Conservation (phyloP, 805 yeast species). For the Teunomyces stri region DNA sequence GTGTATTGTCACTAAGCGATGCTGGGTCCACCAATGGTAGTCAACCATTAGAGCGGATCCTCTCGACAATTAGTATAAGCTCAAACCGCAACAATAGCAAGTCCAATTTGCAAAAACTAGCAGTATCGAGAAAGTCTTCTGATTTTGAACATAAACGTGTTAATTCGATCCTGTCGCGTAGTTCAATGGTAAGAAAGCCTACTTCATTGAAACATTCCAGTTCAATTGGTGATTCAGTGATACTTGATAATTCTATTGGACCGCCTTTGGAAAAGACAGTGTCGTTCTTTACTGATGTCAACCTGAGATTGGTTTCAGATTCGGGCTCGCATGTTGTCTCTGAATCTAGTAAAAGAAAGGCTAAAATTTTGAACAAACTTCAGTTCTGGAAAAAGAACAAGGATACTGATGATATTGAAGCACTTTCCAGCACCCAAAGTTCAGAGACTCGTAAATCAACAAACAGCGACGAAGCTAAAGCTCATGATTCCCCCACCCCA, state of each 20-base stretch:
- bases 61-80: slow-evolving; percentile 33
- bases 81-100: slow-evolving; percentile 19
- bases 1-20: slow-evolving; percentile 36
- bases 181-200: slow-evolving; percentile 5
- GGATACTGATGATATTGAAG: background rate
- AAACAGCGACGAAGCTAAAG: background rate
- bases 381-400: slow-evolving; percentile 37
- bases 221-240: background rate
- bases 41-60: slow-evolving; percentile 39
- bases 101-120: slow-evolving; percentile 6
- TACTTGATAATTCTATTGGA: slow-evolving; percentile 1
- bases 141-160: slow-evolving; percentile 7
- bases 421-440: slow-evolving; percentile 1
- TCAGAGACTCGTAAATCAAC: slow-evolving; percentile 1
- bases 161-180: slow-evolving; percentile 14
- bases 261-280: slow-evolving; percentile 17
- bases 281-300: slow-evolving; percentile 19
- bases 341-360: slow-evolving; percentile 16
- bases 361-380: slow-evolving; percentile 28
- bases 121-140: slow-evolving; percentile 4
- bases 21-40: slow-evolving; percentile 19
- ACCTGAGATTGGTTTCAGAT: slow-evolving; percentile 4
- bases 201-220: background rate
- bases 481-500: background rate
- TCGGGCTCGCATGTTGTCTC: slow-evolving; percentile 8